phyloP scores from a whole-genome alignment of 345 rosid species.

The Syzygium aqueum region DNA sequence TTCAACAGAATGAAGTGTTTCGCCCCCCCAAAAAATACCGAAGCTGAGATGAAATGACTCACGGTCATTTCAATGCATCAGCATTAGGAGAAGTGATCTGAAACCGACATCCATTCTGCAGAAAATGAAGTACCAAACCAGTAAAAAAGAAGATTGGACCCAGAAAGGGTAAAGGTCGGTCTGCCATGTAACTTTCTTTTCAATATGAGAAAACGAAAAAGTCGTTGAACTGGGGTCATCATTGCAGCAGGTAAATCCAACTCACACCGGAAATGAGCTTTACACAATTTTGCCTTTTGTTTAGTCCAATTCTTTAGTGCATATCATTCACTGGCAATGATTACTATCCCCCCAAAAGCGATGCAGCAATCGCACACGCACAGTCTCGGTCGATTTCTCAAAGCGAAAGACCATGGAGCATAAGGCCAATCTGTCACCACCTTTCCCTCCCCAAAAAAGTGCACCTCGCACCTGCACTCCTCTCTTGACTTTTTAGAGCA shows the following conservation, averaged over 20 bases:
- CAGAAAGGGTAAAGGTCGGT: neutral
- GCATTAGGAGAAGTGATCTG: neutral
- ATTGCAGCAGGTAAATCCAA: neutral
- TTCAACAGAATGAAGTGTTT: neutral
- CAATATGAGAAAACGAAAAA: neutral
- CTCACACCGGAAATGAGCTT: neutral
- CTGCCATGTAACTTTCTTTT: neutral
- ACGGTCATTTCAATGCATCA: neutral
- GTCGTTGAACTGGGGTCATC: neutral
- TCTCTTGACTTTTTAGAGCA: conserved; percentile 16
- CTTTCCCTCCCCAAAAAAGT: conserved; percentile 57
- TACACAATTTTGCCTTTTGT: neutral
- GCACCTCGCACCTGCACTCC: conserved; percentile 19
- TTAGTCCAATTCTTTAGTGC: neutral
- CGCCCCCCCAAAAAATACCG: neutral
- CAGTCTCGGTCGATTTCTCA: neutral
- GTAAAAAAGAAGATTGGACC: neutral
- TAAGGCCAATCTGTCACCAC: conserved; percentile 1
- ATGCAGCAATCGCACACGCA: conserved; percentile 19
- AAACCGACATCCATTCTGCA: neutral
- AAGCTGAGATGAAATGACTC: neutral
- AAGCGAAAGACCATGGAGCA: neutral
- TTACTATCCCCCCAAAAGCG: conserved; percentile 42
- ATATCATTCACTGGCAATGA: conserved; percentile 23
- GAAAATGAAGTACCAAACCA: neutral